Evolutionary conservation across 1,139 yeast species (phyloP), one percentile per base, ranked within the genome.

Genomic region (Scheffersomyces lignicola): DNA sequence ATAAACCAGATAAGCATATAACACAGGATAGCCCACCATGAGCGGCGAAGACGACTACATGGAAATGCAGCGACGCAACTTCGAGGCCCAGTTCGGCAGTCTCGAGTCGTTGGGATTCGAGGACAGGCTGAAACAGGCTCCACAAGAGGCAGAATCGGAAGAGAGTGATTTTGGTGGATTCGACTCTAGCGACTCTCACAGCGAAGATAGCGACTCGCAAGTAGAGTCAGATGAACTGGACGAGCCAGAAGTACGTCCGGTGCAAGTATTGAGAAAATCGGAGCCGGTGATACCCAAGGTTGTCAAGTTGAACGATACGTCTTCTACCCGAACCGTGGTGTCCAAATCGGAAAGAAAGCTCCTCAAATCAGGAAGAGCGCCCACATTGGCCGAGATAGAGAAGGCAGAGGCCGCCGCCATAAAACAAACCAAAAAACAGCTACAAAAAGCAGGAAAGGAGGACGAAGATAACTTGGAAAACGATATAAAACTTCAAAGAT

Each of bases 401-500:
- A 44, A 49, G 27, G 60, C 56, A 33, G 56, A 58, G 36, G 43
- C 47, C 18, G 45, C 41, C 18, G 36, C 50, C 0, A 40, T 40
- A 20, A 59, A 61, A 36, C 43, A 56, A 33, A 50, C 62, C n/a
- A 52, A 53, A 25, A 58, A 56, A 31, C 68, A 61, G 41, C 51
- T 48, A 32, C 48, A 44, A 4, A 54, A 54, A 34, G 53, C 52
- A 2, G 54, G 54, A 2, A 49, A 58, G 36, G 76, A 69, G 43
- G 76, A 70, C 26, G 54, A 52, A 5, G 76, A 69, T 20, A 80
- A 87, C 51, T 55, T 89, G 38, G 77, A 84, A 41, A 86, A 90
- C 47, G 97, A 90, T 58, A 51, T 89, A 18, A 94, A 85, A 44
- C 66, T 92, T 31, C 96, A 90, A 55, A 65, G 96, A 38, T 74